These are phyloP conservation scores for Lepidium campestre DNA, from an alignment of 441 rosid genomes.

Conservation along the genomic window DNA sequence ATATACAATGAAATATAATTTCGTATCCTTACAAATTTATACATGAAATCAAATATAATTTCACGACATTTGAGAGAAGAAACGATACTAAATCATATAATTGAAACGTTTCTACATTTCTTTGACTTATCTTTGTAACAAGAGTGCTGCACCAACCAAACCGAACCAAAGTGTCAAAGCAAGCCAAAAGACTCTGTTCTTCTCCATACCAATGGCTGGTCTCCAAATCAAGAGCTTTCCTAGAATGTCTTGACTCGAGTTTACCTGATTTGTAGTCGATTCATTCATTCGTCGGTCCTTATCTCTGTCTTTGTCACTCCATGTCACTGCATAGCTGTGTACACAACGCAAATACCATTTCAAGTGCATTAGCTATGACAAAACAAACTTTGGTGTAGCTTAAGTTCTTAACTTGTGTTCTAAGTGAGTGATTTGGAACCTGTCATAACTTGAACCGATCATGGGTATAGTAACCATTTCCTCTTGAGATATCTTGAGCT, in stretches of 20 bases:
- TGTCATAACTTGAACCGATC: constrained; percentile 81
- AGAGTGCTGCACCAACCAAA: constrained; percentile 82
- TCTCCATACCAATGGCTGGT: constrained; percentile 64
- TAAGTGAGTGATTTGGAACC: constrained; percentile 28
- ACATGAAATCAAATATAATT: constrained; percentile 21
- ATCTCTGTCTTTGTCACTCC: constrained; percentile 78
- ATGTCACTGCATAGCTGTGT: constrained; percentile 76
- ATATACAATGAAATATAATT: constrained; percentile 16
- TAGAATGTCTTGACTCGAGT: constrained; percentile 60
- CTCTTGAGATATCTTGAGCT: constrained; percentile 85
- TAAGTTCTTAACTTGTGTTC: neutral
- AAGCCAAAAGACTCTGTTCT: constrained; percentile 68
- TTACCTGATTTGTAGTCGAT: constrained; percentile 63
- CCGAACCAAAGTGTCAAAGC: constrained; percentile 75
- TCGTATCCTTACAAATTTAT: constrained; percentile 13
- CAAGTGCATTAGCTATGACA: neutral
- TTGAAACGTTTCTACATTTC: neutral
- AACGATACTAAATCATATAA: constrained; percentile 19
- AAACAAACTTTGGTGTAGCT: neutral
- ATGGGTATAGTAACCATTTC: constrained; percentile 90
- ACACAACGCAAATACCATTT: neutral
- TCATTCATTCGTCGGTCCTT: constrained; percentile 40
- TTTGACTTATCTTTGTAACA: constrained; percentile 55
- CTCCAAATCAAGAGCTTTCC: constrained; percentile 80
- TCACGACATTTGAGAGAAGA: constrained; percentile 14